phyloP scores from a whole-genome alignment of 495 filamentous ascomycete species.

The Aspergillus carlsbadensis region DNA sequence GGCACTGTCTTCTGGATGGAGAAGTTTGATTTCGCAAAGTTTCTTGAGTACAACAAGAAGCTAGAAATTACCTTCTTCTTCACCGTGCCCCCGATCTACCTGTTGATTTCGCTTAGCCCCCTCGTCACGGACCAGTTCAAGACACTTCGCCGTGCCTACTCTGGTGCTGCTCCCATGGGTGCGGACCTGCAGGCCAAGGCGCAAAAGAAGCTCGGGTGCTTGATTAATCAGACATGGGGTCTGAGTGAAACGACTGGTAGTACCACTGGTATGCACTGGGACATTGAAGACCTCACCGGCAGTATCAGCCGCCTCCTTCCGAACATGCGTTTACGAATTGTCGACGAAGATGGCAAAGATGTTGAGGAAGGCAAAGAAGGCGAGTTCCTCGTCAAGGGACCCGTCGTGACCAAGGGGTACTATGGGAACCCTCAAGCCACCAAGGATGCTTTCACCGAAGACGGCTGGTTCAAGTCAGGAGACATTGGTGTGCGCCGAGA shows the following conservation, averaged over 20 bases:
- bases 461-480: conserved; percentile 60
- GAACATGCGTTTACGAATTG: conserved; percentile 50
- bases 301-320: conserved; percentile 53
- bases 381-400: conserved; percentile 67
- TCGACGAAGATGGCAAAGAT: conserved; percentile 51
- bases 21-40: conserved; percentile 43
- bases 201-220: conserved; percentile 23
- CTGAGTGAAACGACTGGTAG: conserved; percentile 63
- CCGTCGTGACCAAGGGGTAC: conserved; percentile 49
- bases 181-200: conserved; percentile 55
- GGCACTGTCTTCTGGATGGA: conserved; percentile 52
- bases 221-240: conserved; percentile 72
- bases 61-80: conserved; percentile 49
- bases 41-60: conserved; percentile 40
- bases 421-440: conserved; percentile 52
- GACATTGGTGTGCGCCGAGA: conserved; percentile 54
- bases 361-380: conserved; percentile 51
- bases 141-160: conserved; percentile 34
- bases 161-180: conserved; percentile 75
- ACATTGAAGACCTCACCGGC: conserved; percentile 54
- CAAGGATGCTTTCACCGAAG: conserved; percentile 46
- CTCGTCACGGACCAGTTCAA: conserved; percentile 49
- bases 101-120: conserved; percentile 48
- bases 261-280: conserved; percentile 44
- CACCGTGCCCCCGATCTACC: conserved; percentile 50